Conservation (phyloP, 2,329 filamentous ascomycete genomes). For the Colletotrichum trifolii region DNA sequence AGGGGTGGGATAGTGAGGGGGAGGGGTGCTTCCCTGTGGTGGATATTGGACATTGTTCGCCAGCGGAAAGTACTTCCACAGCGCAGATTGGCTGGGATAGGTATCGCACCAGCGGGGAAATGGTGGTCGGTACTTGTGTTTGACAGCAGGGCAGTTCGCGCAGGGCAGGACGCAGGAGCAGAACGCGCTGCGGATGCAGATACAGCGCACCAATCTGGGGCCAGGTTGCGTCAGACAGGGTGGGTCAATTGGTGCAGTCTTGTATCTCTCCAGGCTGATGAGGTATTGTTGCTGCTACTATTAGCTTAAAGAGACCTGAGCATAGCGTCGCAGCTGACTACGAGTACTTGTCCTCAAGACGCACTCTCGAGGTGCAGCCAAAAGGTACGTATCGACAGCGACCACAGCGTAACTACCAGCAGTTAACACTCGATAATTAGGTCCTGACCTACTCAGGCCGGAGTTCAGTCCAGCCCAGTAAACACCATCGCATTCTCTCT, state of each 20-base stretch:
- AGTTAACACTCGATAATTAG: constrained; percentile 1
- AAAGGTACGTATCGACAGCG: constrained; percentile 8
- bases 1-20: constrained; percentile 9
- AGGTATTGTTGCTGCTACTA: not conserved
- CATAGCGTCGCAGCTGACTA: too few relatives aligned
- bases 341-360: too few relatives aligned
- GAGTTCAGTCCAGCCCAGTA: constrained; percentile 25
- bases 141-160: constrained; percentile 18
- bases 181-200: constrained; percentile 23
- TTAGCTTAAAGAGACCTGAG: too few relatives aligned
- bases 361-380: constrained; percentile 2
- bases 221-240: constrained; percentile 27
- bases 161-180: constrained; percentile 21
- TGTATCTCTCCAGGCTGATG: not conserved
- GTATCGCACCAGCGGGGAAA: constrained; percentile 7
- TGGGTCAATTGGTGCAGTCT: constrained; percentile 8
- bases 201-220: constrained; percentile 29
- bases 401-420: not conserved
- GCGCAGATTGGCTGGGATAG: not conserved
- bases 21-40: constrained; percentile 6
- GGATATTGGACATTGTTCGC: too few relatives aligned
- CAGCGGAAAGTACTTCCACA: too few relatives aligned
- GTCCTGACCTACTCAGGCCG: constrained; percentile 2
- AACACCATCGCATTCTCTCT: not conserved
- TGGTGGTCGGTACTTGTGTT: constrained; percentile 15